These are phyloP conservation scores for Fusarium heterosporum DNA, from an alignment of 2,329 filamentous ascomycete species.

Conservation along the genomic window DNA sequence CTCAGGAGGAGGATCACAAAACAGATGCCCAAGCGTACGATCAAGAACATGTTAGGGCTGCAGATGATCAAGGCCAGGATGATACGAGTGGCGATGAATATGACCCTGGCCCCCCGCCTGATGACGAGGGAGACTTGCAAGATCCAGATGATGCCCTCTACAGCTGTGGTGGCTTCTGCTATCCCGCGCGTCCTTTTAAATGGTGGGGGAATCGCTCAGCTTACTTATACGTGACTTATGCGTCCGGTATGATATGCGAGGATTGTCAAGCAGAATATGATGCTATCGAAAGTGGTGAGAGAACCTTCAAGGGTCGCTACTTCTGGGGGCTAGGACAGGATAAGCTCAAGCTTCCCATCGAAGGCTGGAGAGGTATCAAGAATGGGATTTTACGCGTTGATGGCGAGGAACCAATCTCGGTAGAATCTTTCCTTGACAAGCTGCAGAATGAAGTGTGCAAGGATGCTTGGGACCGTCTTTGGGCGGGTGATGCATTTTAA, in stretches of 20 bases:
- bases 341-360: conserved; percentile 7
- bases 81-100: not conserved
- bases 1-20: no score
- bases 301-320: not conserved
- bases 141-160: not conserved
- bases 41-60: not conserved
- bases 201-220: not conserved
- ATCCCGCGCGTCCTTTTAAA: accelerated
- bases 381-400: conserved; percentile 9
- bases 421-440: conserved; percentile 2
- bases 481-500: not conserved
- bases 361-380: conserved; percentile 6
- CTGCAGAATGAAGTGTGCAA: not conserved
- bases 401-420: conserved; percentile 2
- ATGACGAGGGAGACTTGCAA: conserved; percentile 3
- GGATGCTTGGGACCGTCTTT: conserved; percentile 4
- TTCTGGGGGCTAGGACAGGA: not conserved
- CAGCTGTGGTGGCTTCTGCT: not conserved
- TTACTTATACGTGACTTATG: not conserved
- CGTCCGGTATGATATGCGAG: not conserved
- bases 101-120: accelerated
- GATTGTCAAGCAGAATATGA: conserved; percentile 6
- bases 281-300: not conserved
- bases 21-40: not conserved
- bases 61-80: not conserved